Conservation (phyloP, 495 filamentous ascomycete species). For the Hypoxylon subgilvum region DNA sequence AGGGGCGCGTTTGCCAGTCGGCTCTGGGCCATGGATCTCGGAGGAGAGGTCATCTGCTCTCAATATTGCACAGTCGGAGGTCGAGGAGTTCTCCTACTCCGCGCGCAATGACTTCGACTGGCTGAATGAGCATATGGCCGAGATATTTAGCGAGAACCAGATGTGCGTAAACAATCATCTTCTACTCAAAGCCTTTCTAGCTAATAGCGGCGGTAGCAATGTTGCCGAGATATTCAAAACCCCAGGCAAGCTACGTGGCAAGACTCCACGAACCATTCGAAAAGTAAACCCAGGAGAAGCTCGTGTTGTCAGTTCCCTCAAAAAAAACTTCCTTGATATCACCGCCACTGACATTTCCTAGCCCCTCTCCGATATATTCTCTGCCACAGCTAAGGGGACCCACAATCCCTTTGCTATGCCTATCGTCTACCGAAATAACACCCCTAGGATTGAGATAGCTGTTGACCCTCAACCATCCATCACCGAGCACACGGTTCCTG, state of each 20-base stretch:
- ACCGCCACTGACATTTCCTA: constrained; percentile 48
- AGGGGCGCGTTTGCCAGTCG: constrained; percentile 60
- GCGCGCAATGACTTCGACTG: constrained; percentile 91
- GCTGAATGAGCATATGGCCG: constrained; percentile 96
- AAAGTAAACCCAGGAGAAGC: constrained; percentile 69
- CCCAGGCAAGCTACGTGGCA: constrained; percentile 89
- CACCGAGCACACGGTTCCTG: constrained; percentile 8
- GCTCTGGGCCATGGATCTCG: constrained; percentile 60
- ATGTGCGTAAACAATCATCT: constrained; percentile 60
- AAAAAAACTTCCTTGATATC: neutral
- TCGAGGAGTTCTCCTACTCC: constrained; percentile 87
- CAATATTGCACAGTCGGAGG: constrained; percentile 64
- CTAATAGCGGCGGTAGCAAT: constrained; percentile 65
- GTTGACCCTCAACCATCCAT: constrained; percentile 39
- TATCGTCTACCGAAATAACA: constrained; percentile 41
- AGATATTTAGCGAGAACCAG: constrained; percentile 86
- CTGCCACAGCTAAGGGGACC: constrained; percentile 52
- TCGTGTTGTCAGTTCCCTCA: constrained; percentile 65
- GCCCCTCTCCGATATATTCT: constrained; percentile 85
- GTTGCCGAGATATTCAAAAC: constrained; percentile 95
- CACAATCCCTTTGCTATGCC: constrained; percentile 54
- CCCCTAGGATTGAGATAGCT: constrained; percentile 49
- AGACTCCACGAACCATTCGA: constrained; percentile 83
- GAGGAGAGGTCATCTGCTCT: constrained; percentile 58
- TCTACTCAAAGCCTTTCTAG: neutral